Conservation (phyloP, 163 green algal species). For the Chlorella variabilis region DNA sequence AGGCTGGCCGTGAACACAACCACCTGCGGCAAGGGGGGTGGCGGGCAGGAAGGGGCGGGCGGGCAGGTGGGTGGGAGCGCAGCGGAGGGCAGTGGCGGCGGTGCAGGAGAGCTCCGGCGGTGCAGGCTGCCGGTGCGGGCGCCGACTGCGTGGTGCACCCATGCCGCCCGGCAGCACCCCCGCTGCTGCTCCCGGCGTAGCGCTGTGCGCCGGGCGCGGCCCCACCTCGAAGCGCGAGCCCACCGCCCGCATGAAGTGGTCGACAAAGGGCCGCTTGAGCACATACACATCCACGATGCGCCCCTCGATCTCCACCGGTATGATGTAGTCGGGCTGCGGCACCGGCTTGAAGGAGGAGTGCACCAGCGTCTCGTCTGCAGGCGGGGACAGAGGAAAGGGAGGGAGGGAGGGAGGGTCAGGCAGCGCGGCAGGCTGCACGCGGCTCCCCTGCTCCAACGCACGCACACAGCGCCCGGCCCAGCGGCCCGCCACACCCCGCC, state of each 20-base stretch:
- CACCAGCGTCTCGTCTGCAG: constrained; percentile 95
- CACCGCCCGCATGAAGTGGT: constrained; percentile 91
- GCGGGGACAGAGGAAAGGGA: neutral
- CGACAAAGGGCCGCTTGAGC: constrained; percentile 93
- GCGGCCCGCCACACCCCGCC: too few relatives aligned
- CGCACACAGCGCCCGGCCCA: too few relatives aligned
- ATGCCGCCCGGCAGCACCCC: too few relatives aligned
- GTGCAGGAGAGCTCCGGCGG: too few relatives aligned
- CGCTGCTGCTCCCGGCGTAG: too few relatives aligned
- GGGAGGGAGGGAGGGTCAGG: neutral
- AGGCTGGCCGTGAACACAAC: constrained; percentile 97
- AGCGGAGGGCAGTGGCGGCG: too few relatives aligned
- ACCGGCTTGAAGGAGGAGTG: constrained; percentile 98
- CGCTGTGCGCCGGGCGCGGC: too few relatives aligned
- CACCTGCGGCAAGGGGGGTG: constrained; percentile 42
- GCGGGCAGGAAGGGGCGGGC: neutral
- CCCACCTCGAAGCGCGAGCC: constrained; percentile 73
- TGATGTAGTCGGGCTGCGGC: constrained; percentile 92
- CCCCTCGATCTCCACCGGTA: constrained; percentile 96
- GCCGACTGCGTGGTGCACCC: too few relatives aligned
- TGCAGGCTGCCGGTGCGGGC: too few relatives aligned
- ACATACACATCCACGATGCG: constrained; percentile 96
- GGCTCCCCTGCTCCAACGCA: too few relatives aligned
- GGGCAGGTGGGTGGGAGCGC: neutral
- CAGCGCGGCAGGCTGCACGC: neutral